Conservation (phyloP, 2,329 filamentous ascomycete genomes). For the Achaetomium macrosporum region DNA sequence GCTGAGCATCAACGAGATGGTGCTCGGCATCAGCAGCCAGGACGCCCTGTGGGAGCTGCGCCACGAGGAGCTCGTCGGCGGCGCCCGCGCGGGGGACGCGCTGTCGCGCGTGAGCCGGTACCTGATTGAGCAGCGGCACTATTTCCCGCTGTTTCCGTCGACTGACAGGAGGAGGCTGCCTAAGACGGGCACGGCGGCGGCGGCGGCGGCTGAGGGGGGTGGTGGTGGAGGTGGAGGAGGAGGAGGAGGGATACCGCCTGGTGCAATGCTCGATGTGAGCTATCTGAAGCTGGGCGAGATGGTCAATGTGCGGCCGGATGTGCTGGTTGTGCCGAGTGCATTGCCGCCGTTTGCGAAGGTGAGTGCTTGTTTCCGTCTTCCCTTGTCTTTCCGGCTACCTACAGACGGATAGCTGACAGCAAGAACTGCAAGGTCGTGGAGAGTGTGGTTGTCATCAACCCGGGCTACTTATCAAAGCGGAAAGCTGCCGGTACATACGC, state of each 20-base stretch:
- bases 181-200: constrained; percentile 52
- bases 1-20: constrained; percentile 78
- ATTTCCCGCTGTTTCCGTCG: constrained; percentile 83
- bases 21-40: constrained; percentile 75
- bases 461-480: constrained; percentile 78
- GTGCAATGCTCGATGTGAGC: constrained; percentile 73
- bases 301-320: constrained; percentile 76
- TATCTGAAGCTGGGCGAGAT: constrained; percentile 90
- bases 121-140: constrained; percentile 78
- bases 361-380: constrained; percentile 37
- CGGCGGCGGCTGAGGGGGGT: constrained; percentile 20
- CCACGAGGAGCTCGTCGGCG: constrained; percentile 63
- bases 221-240: constrained; percentile 36
- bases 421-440: constrained; percentile 67
- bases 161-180: constrained; percentile 61
- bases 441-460: constrained; percentile 84
- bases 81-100: constrained; percentile 51
- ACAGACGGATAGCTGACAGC: constrained; percentile 9
- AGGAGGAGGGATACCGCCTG: constrained; percentile 56
- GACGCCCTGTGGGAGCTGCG: constrained; percentile 79
- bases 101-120: constrained; percentile 69
- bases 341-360: constrained; percentile 82
- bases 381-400: not conserved
- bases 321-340: constrained; percentile 75
- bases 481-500: constrained; percentile 81